Conservation (phyloP, 108 stramenopile species). For the Seminavis robusta region DNA sequence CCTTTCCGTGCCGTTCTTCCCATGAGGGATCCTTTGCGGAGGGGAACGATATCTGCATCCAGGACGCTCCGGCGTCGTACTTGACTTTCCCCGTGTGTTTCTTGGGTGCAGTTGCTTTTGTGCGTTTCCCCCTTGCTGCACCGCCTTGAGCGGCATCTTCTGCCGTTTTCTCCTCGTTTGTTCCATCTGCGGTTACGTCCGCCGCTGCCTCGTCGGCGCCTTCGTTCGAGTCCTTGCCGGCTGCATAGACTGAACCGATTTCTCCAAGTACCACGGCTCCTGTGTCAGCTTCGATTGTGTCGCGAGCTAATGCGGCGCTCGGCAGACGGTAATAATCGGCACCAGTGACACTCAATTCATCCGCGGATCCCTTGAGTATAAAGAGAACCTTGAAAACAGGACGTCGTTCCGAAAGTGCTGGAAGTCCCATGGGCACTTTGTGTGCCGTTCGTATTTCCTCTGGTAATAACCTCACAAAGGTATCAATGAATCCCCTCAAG, state of each 20-base stretch:
- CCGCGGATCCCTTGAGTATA: conserved; percentile 59
- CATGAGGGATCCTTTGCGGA: conserved; percentile 91
- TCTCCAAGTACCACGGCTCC: conserved; percentile 55
- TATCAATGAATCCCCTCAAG: conserved; percentile 73
- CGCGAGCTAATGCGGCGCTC: conserved; percentile 57
- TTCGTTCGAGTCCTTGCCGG: conserved; percentile 10
- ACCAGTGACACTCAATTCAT: conserved; percentile 72
- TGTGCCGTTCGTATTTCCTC: conserved; percentile 59
- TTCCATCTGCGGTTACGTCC: conserved; percentile 5
- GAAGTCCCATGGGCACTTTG: conserved; percentile 73
- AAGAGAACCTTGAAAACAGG: conserved; percentile 79
- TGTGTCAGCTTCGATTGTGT: conserved; percentile 64
- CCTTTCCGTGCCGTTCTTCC: conserved; percentile 52
- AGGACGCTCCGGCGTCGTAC: conserved; percentile 69
- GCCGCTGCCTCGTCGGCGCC: conserved; percentile 18
- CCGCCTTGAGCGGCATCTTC: conserved; percentile 14
- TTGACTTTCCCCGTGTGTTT: conserved; percentile 36
- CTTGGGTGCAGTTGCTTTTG: conserved; percentile 24
- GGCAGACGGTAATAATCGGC: conserved; percentile 87
- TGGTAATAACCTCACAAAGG: conserved; percentile 71
- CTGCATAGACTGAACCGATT: conserved; percentile 39
- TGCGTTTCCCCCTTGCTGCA: conserved; percentile 25
- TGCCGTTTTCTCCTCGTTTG: conserved; percentile 20
- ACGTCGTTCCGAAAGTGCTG: conserved; percentile 75
- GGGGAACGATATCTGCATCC: conserved; percentile 87